phyloP scores from a whole-genome alignment of 805 yeast genomes.

The Starmera quercuum region DNA sequence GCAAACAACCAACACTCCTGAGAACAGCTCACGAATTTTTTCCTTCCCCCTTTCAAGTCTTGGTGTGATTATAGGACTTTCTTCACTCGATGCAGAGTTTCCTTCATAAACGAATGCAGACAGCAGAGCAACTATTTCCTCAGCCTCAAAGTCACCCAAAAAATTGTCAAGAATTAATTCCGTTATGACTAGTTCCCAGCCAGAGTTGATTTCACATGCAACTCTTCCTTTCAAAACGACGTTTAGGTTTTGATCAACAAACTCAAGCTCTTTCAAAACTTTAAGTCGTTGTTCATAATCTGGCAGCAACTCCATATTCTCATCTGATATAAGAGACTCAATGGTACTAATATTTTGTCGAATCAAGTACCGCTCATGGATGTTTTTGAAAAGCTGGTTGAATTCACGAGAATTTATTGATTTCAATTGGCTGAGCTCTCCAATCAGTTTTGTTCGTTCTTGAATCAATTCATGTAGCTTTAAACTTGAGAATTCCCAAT shows the following conservation, averaged over 20 bases:
- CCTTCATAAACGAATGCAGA: constrained; percentile 95
- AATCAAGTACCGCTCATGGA: constrained; percentile 38
- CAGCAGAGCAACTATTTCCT: constrained; percentile 90
- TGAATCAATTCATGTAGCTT: constrained; percentile 27
- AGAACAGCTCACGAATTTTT: constrained; percentile 65
- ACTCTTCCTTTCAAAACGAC: constrained; percentile 86
- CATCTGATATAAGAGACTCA: constrained; percentile 67
- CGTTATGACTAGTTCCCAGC: constrained; percentile 85
- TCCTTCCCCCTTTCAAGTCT: constrained; percentile 65
- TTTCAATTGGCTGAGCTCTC: constrained; percentile 19
- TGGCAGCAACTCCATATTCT: constrained; percentile 82
- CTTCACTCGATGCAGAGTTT: constrained; percentile 46
- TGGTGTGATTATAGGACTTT: constrained; percentile 61
- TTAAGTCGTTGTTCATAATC: constrained; percentile 86
- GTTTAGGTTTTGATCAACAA: constrained; percentile 68
- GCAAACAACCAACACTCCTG: constrained; percentile 52
- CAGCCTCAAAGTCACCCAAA: constrained; percentile 87
- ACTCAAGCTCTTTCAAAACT: constrained; percentile 72
- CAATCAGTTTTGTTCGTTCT: constrained; percentile 28
- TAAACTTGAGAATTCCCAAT: constrained; percentile 30
- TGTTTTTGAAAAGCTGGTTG: constrained; percentile 33
- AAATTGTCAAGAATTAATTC: constrained; percentile 88
- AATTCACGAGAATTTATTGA: constrained; percentile 34
- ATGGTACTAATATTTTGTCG: constrained; percentile 45
- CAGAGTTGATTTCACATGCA: constrained; percentile 86